phyloP scores from a whole-genome alignment of 2,329 filamentous ascomycete species.

The Paracorniculantispora psalliotae region DNA sequence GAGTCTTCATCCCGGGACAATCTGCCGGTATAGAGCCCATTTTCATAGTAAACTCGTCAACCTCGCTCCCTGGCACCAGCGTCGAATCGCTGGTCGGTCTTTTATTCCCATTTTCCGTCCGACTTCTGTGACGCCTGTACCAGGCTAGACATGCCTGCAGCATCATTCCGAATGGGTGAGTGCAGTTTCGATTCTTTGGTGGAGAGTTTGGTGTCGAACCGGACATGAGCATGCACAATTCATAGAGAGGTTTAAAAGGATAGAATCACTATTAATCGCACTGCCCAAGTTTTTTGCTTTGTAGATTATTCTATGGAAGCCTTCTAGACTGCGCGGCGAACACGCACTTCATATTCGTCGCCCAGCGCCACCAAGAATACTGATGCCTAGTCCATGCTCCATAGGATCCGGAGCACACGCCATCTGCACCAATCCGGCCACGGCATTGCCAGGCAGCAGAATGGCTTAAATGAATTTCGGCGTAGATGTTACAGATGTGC shows the following conservation, averaged over 20 bases:
- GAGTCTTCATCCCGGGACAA: background rate
- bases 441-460: slow-evolving; percentile 1
- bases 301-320: background rate
- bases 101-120: background rate
- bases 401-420: slow-evolving; percentile 3
- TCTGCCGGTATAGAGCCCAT: slow-evolving; percentile 6
- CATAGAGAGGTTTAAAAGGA: no score
- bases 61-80: background rate
- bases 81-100: slow-evolving; percentile 2
- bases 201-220: background rate
- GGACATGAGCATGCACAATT: background rate
- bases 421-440: background rate
- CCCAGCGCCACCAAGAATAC: background rate
- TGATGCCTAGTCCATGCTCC: slow-evolving; percentile 6
- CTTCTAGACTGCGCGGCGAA: background rate
- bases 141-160: slow-evolving; percentile 7
- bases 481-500: background rate
- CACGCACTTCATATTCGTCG: slow-evolving; percentile 9
- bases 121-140: background rate
- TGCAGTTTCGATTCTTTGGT: background rate
- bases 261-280: no score
- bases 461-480: background rate
- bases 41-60: slow-evolving; percentile 2
- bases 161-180: slow-evolving; percentile 1
- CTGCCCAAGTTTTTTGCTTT: background rate